phyloP scores from a whole-genome alignment of 306 rosid genomes.

The Styphnolobium japonicum region DNA sequence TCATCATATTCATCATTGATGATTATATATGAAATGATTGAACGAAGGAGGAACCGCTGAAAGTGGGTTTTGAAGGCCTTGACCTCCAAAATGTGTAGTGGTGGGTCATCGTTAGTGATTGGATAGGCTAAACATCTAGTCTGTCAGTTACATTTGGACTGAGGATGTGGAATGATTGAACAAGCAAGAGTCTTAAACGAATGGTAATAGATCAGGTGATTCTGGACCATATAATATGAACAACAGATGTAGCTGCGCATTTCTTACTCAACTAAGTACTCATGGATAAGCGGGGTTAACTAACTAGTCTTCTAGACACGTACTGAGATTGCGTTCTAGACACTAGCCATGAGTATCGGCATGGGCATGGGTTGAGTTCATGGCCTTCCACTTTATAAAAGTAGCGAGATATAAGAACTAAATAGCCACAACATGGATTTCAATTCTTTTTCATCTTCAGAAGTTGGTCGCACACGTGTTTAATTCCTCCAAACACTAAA shows the following conservation, averaged over 20 bases:
- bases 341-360: not conserved
- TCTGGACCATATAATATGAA: slow-evolving; percentile 16
- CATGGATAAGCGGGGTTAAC: not conserved
- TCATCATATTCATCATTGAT: slow-evolving; percentile 16
- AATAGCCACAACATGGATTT: slow-evolving; percentile 1
- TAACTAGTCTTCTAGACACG: not conserved
- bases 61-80: slow-evolving; percentile 26
- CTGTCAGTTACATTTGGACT: not conserved
- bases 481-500: slow-evolving; percentile 9
- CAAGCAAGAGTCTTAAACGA: not conserved
- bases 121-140: not conserved
- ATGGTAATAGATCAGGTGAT: not conserved
- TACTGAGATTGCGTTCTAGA: not conserved
- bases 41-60: slow-evolving; percentile 12
- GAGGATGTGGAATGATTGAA: not conserved
- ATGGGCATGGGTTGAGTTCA: not conserved
- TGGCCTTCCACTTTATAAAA: slow-evolving; percentile 19
- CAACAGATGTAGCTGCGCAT: not conserved
- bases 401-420: not conserved
- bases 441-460: not conserved
- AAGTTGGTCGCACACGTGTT: not conserved
- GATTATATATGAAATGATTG: not conserved
- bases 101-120: not conserved
- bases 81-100: slow-evolving; percentile 21
- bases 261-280: not conserved